Evolutionary conservation across 805 yeast species (phyloP), one percentile per base, ranked within the genome.

Genomic region (Cyberlindnera nakhonratchasimensis): DNA sequence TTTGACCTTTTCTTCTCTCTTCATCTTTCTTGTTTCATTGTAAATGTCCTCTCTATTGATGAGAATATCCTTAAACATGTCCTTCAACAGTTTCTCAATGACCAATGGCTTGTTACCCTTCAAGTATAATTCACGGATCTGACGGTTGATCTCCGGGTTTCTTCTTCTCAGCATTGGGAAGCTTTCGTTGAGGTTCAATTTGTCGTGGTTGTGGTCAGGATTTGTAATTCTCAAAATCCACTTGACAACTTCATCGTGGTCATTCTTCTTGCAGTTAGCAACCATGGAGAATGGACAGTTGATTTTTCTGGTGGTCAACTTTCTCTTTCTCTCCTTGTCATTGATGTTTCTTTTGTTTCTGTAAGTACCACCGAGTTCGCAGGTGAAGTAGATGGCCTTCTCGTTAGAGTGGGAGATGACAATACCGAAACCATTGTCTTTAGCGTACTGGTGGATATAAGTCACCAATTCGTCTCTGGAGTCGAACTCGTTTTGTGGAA

Each of bases 21-120:
- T 58, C 62, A 58, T 58, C 51, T 58, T 58, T 57, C 62, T 55
- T 1, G 62, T 58, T 47, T 58, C 62, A 41, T 58, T 58, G 39
- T 58, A 58, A 30, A 58, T 58, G 26, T 58, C 62, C 40, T 58
- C 62, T 42, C 62, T 54, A 38, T 58, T 58, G 47, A 58, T 58
- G 33, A 54, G 26, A 17, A 58, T 58, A 26, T 46, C 54, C 44
- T 53, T 51, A 40, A 57, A 58, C 30, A 40, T 53, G 11, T 48
- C 46, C 40, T 58, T 58, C 31, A 58, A 34, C 8, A 53, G 20
- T 36, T 49, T 58, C 36, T 58, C 62, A 43, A 58, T 58, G 14
- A 50, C 51, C 17, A 55, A 34, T 13, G 62, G 62, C 39, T 58
- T 58, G 40, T 57, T 49, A 21, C 62, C 62, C 38, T 58, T 53